phyloP scores from a whole-genome alignment of 2,329 filamentous ascomycete genomes.

The Claviceps lovelessii region DNA sequence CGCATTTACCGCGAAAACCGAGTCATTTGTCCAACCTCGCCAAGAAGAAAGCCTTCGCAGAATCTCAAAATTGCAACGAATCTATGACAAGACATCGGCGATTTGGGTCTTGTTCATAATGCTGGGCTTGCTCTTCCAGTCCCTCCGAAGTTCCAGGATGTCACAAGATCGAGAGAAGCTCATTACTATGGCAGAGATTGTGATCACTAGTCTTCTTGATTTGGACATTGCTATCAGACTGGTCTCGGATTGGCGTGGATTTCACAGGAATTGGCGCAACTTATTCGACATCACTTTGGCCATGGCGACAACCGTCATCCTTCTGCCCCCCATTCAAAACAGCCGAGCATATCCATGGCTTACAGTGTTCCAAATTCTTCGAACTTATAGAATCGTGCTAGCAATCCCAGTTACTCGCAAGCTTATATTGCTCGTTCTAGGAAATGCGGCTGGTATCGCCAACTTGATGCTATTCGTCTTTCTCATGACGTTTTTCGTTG shows the following conservation, averaged over 20 bases:
- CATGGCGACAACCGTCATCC: constrained; percentile 68
- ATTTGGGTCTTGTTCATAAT: constrained; percentile 73
- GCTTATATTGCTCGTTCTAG: constrained; percentile 74
- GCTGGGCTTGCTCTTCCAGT: constrained; percentile 66
- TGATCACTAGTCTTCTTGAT: constrained; percentile 64
- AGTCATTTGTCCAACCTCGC: constrained; percentile 22
- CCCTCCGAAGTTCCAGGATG: constrained; percentile 65
- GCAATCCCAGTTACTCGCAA: constrained; percentile 77
- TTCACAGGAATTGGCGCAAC: constrained; percentile 61
- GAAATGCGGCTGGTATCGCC: constrained; percentile 80
- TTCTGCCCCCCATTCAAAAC: constrained; percentile 65
- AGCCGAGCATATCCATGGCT: constrained; percentile 75
- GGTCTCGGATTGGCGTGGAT: constrained; percentile 62
- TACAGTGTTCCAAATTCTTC: constrained; percentile 81
- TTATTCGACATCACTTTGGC: constrained; percentile 69
- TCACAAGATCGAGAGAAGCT: constrained; percentile 41
- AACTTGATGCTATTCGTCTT: constrained; percentile 97
- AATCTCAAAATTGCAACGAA: constrained; percentile 43
- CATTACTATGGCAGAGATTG: constrained; percentile 58
- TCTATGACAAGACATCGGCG: constrained; percentile 60
- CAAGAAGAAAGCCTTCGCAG: constrained; percentile 25
- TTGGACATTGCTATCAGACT: constrained; percentile 74
- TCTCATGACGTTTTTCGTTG: constrained; percentile 81
- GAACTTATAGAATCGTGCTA: constrained; percentile 82
- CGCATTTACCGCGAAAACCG: constrained; percentile 71